A percentile compares a stretch with the other conserved stretches of the same genome.
Conservation (phyloP, 768 basidiomycete species). For the Suillus sp. region DNA sequence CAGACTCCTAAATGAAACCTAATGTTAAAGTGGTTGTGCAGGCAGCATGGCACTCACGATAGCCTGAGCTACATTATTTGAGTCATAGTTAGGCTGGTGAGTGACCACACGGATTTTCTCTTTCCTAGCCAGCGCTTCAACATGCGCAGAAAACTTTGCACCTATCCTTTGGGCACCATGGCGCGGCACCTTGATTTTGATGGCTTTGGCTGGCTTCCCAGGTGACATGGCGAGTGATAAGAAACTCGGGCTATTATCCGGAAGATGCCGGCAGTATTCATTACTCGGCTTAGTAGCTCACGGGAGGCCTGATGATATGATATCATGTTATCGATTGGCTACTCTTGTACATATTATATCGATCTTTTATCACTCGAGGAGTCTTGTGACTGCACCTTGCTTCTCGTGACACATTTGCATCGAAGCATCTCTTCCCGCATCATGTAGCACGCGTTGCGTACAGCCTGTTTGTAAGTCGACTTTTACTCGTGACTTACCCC, state of each 20-base stretch:
- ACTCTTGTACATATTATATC: background rate
- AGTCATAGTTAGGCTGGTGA: slow-evolving; percentile 62
- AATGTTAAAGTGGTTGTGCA: background rate
- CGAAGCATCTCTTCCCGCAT: background rate
- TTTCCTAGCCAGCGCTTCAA: slow-evolving; percentile 55
- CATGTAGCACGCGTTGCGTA: background rate
- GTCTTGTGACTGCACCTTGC: background rate
- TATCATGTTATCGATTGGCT: background rate
- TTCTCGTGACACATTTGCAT: background rate
- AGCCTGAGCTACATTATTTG: slow-evolving; percentile 52
- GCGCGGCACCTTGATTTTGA: slow-evolving; percentile 69
- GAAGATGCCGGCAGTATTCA: background rate
- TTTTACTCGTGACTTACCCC: background rate
- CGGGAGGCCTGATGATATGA: too few species aligned
- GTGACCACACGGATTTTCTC: slow-evolving; percentile 51
- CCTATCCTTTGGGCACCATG: slow-evolving; percentile 77
- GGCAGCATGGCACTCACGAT: slow-evolving; percentile 50
- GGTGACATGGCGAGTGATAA: slow-evolving; percentile 26
- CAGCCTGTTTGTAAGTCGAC: background rate
- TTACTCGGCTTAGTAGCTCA: background rate
- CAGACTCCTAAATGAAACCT: slow-evolving; percentile 56
- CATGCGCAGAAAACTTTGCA: slow-evolving; percentile 59
- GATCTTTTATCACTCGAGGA: background rate
- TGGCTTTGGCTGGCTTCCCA: slow-evolving; percentile 53
- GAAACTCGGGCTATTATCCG: background rate